Percentiles rank a stretch among this genome's conserved stretches.
Evolutionary conservation across 208 protist genomes (phyloP).

Genomic region (Leishmania guyanensis): DNA sequence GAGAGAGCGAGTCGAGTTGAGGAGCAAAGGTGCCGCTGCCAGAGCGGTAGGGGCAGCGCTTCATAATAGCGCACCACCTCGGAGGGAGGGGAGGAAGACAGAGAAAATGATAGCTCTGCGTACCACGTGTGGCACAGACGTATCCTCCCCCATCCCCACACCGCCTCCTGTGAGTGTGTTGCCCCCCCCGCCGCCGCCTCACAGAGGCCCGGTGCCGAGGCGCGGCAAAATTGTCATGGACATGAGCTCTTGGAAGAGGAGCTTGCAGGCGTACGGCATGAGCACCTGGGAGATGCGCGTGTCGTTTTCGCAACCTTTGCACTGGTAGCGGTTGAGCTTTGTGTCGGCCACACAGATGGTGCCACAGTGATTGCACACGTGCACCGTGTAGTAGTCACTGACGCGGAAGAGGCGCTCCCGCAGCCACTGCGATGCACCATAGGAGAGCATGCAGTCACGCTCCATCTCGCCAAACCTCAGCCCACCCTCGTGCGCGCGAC

Average conservation of each 20-base stretch:
- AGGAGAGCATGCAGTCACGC: constrained; percentile 98
- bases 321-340: constrained; percentile 74
- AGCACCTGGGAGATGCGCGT: constrained; percentile 89
- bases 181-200: not conserved
- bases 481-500: constrained; percentile 97
- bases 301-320: constrained; percentile 97
- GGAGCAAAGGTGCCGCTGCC: not conserved
- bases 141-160: not conserved
- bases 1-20: not conserved
- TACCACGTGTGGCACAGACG: not conserved
- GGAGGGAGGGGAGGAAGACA: not conserved
- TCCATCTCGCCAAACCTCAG: constrained; percentile 99
- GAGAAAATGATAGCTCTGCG: not conserved
- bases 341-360: constrained; percentile 74
- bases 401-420: constrained; percentile 97
- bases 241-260: constrained; percentile 99
- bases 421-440: constrained; percentile 95
- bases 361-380: constrained; percentile 95
- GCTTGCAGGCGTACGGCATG: constrained; percentile 99
- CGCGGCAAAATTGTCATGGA: constrained; percentile 96
- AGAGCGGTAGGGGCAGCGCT: not conserved
- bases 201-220: constrained; percentile 46
- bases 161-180: not conserved
- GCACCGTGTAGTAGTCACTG: constrained; percentile 96
- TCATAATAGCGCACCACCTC: not conserved